Evolutionary conservation across 2,329 filamentous ascomycete species (phyloP), one percentile per base, ranked within the genome.

Genomic region (Fusarium nygamai): DNA sequence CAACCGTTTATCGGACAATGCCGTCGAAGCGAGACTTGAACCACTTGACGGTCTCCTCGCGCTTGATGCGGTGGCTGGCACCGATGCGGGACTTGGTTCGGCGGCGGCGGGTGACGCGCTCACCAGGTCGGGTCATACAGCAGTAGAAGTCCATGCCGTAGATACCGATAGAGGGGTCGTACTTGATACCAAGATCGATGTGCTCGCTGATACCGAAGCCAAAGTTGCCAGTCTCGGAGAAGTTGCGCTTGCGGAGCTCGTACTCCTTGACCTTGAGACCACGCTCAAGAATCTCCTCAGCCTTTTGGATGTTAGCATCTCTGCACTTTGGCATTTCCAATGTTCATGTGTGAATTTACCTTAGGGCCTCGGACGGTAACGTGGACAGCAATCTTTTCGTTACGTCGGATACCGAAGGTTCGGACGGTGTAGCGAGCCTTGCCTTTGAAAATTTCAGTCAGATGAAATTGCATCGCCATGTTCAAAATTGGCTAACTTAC

Each of bases 201-300:
- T 99, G 96, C 90, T 99, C 96, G 89, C 91, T 95, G 91, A 99
- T 99, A 90, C 96, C 96, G 92, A 99, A 99, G 82, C 96, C 96
- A 86, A 99, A 99, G 93, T 98, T 98, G 86, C 96, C 96, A 80
- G 96, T 98, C 92, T 98, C 94, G 85, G 93, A 96, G 93, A 99
- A 99, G 94, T 99, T 99, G 88, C 94, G 93, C 92, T 96, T 98
- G 89, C 94, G 93, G 83, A 99, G 91, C 88, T 99, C 96, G 90
- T 99, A 99, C 90, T 99, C 96, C 95, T 99, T 99, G 92, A 99
- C 96, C 93, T 99, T 99, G 86, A 99, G 93, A 86, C 96, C 96
- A 92, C 96, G 96, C 94, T 99, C 96, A 85, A 99, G 93, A 84
- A 99, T 99, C 89, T 99, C 96, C 92, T 99, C 96, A 76, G 96